These are phyloP conservation scores for Pseudovirgaria hyperparasitica DNA, from an alignment of 2,329 filamentous ascomycete genomes.

Conservation along the genomic window DNA sequence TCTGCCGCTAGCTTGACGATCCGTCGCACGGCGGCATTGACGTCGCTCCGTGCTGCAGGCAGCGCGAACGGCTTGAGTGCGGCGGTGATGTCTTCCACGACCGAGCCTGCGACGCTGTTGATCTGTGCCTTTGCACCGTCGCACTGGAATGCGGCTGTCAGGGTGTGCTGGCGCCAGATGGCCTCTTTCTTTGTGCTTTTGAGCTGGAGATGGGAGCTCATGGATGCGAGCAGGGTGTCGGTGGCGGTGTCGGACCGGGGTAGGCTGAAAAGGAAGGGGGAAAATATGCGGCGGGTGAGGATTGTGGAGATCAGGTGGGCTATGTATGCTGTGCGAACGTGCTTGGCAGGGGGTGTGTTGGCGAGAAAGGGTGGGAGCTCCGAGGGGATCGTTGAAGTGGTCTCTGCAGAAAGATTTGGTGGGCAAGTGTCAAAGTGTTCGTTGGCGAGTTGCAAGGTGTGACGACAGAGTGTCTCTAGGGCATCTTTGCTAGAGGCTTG, in stretches of 20 bases:
- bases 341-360: conserved; percentile 37
- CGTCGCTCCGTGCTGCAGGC: conserved; percentile 35
- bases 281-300: conserved; percentile 43
- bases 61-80: conserved; percentile 42
- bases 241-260: conserved; percentile 41
- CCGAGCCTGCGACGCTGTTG: conserved; percentile 40
- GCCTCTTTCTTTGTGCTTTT: conserved; percentile 45
- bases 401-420: conserved; percentile 36
- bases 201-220: conserved; percentile 42
- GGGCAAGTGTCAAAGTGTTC: conserved; percentile 40
- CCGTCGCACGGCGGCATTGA: conserved; percentile 37
- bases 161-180: conserved; percentile 45
- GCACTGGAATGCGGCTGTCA: conserved; percentile 44
- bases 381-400: conserved; percentile 38
- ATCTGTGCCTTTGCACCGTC: conserved; percentile 44
- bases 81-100: conserved; percentile 44
- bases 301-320: conserved; percentile 44
- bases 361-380: conserved; percentile 42
- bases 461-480: conserved; percentile 37
- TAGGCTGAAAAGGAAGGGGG: conserved; percentile 45
- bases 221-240: conserved; percentile 41
- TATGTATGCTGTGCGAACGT: conserved; percentile 41
- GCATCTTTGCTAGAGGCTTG: conserved; percentile 31
- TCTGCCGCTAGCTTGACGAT: conserved; percentile 47
- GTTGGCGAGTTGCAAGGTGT: conserved; percentile 38